Evolutionary conservation across 257 asterid genomes (phyloP).

Genomic region (Scutellaria baicalensis): DNA sequence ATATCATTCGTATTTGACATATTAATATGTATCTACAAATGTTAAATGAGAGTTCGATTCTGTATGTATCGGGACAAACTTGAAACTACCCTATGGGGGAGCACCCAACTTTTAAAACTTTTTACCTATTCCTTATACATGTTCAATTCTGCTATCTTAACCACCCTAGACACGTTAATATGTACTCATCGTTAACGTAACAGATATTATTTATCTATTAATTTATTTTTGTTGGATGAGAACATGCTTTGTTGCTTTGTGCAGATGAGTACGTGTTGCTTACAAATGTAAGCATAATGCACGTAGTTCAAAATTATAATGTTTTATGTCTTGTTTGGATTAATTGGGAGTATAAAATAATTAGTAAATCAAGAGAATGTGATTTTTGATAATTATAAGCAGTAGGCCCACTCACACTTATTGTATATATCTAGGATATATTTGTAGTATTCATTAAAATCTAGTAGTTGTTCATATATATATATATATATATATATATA

Average conservation of each 20-base stretch:
- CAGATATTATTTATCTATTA: no score
- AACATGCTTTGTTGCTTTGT: background rate
- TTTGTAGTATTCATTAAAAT: background rate
- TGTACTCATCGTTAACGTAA: no score
- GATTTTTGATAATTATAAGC: background rate
- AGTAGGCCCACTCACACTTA: constrained; percentile 1
- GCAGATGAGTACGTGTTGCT: background rate
- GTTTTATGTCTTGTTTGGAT: background rate
- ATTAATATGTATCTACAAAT: no score
- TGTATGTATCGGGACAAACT: no score
- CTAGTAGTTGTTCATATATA: background rate
- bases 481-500: no score
- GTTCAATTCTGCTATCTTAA: no score
- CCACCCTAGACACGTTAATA: no score
- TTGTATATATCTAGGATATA: background rate
- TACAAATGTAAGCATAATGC: background rate
- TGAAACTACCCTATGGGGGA: no score
- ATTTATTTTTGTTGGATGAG: background rate
- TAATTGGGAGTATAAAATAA: background rate
- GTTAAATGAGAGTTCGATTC: no score
- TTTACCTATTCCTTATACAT: no score
- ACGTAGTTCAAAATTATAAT: background rate
- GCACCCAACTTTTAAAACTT: no score
- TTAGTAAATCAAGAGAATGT: background rate
- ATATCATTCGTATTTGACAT: no score